Base-by-base conservation (phyloP, 202 grass and related monocot genomes). In the Saccharum hybrid region DNA sequence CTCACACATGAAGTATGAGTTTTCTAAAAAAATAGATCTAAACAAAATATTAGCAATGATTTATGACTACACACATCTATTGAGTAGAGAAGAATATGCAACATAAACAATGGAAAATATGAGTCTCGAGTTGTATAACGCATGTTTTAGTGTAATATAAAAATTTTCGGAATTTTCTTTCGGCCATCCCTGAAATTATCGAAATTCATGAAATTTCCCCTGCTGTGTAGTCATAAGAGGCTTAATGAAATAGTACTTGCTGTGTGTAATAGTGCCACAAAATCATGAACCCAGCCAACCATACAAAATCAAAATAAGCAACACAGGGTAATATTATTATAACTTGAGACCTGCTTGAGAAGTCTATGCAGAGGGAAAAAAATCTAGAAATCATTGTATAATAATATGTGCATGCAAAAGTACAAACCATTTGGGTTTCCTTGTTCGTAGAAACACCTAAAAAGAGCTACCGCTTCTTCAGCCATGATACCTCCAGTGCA, bases 371-470 rank as follows among this genome's bases (percentile, higher is more conserved):
- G 13, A 66, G 61, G 7, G 10, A 77, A 88, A 45, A 38, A 72
- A 88, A 34, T 64, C 4, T 38, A 52, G 22, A 43, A 84, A 82
- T 43, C 45, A 19, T 15, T 28, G 37, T 72, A 57, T 28, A 77
- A 75, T 46, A 74, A 75, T 38, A 80, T 18, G 2, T 72, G 5
- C 10, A 63, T 13, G 40, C 8, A 90, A 78, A 67, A 68, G 34
- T 23, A 68, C 81, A 49, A 54, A 98, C 96, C 93, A 46, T 98
- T 98, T 15, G 96, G 91, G 75, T 98, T 98, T 83, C 93, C 93
- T 89, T 96, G 93, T 72, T 98, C 91, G 84, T 98, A 98, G 86
- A 96, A 98, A 85, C 69, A 85, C 59, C 86, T 82, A 66, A 98
- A 94, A 80, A 98, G 81, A 84, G 83, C 82, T 36, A 96, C 74